Base-by-base conservation (phyloP, 2,329 filamentous ascomycete species). In the Chaetomiaceae sp. region DNA sequence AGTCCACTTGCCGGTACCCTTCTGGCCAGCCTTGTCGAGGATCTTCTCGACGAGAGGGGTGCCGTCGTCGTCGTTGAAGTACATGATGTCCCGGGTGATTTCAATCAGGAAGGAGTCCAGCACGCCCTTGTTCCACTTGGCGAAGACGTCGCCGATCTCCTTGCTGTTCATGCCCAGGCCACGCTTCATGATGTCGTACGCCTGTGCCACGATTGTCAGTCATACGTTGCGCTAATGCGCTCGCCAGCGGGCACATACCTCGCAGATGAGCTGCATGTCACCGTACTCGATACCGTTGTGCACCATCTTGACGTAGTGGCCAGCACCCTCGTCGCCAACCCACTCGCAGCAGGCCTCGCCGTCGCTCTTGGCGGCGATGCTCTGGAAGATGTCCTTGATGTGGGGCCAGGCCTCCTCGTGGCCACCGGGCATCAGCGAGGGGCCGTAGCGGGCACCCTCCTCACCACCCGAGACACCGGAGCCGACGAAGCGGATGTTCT, bases 281-380 rank as follows among this genome's bases (percentile, higher is more conserved):
- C 94, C 94, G 74, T 99, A 99, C 80, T 99, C 94, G 68, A 99
- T 99, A 83, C 94, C 94, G 79, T 99, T 99, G 87, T 99, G 94
- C 61, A 99, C 94, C 94, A 99, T 99, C 89, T 99, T 99, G 81
- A 99, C 92, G 82, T 96, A 99, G 86, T 99, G 94, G 67, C 94
- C 94, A 77, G 94, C 89, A 84, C 94, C 94, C 76, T 97, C 91
- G 77, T 97, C 94, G 79, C 94, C 94, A 68, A 99, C 94, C 94
- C 94, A 99, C 77, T 99, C 94, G 72, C 94, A 99, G 85, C 94
- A 99, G 63, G 94, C 79, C 83, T 99, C 94, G 68, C 86, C 87
- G 69, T 96, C 92, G 75, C 89, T 95, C 85, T 99, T 97, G 75
- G 94, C 94, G 61, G 94, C 83, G 72, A 99, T 96, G 79, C 84